Percentiles rank a stretch among this genome's conserved stretches.
Evolutionary conservation across 805 yeast genomes (phyloP).

Genomic region (Candida coleopterorum): DNA sequence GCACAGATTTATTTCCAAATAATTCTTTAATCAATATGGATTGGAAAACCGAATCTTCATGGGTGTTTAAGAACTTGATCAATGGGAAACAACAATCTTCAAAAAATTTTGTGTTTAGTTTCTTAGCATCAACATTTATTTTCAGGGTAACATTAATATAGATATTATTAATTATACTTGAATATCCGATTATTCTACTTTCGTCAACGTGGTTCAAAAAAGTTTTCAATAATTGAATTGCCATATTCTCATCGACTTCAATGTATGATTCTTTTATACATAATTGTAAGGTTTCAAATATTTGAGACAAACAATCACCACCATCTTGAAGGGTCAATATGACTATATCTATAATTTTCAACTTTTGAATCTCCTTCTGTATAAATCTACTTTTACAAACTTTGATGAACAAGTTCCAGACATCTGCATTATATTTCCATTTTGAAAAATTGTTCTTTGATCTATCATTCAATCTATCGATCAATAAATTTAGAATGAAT

Average conservation of each 20-base stretch:
- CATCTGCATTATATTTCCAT: slow-evolving; percentile 38
- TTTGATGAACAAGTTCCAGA: slow-evolving; percentile 49
- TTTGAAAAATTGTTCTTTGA: slow-evolving; percentile 22
- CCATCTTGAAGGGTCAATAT: slow-evolving; percentile 7
- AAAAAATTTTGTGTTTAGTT: slow-evolving; percentile 22
- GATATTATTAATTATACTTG: slow-evolving; percentile 17
- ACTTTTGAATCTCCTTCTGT: slow-evolving; percentile 25
- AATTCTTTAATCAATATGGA: slow-evolving; percentile 1
- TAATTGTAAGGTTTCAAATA: slow-evolving; percentile 19
- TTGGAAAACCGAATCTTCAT: background rate
- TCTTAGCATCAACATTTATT: slow-evolving; percentile 24
- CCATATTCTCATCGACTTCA: slow-evolving; percentile 27
- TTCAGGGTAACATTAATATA: slow-evolving; percentile 20
- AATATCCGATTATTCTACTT: slow-evolving; percentile 19
- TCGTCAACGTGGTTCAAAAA: slow-evolving; percentile 12
- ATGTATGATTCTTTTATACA: slow-evolving; percentile 18
- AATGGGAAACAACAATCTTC: slow-evolving; percentile 18
- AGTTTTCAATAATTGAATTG: slow-evolving; percentile 22
- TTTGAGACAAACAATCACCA: slow-evolving; percentile 11
- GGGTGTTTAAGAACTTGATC: slow-evolving; percentile 8
- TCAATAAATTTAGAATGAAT: slow-evolving; percentile 55
- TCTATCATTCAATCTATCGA: slow-evolving; percentile 57
- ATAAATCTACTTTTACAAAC: slow-evolving; percentile 32
- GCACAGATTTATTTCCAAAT: slow-evolving; percentile 6
- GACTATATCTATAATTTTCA: slow-evolving; percentile 33